Evolutionary conservation across 371 early-diverging fungal genomes (phyloP).

Genomic region (Cokeromyces recurvatus): DNA sequence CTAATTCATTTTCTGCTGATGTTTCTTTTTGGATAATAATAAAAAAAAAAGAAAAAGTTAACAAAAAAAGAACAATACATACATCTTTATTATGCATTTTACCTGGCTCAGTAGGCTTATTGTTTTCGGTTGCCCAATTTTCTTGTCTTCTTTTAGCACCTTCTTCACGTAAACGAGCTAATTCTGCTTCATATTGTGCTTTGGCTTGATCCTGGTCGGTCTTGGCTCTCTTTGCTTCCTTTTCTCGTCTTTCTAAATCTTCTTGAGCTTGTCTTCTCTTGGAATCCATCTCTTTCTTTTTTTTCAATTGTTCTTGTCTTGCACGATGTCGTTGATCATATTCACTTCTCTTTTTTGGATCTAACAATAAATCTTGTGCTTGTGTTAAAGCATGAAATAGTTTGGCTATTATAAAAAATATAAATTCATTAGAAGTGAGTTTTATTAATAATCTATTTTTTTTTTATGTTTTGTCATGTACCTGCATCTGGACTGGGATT

Average conservation of each 20-base stretch:
- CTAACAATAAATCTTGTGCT: slow-evolving; percentile 35
- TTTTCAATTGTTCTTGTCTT: slow-evolving; percentile 37
- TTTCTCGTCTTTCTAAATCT: slow-evolving; percentile 42
- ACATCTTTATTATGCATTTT: too few species aligned
- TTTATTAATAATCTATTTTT: too few species aligned
- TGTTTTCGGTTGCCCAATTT: slow-evolving; percentile 29
- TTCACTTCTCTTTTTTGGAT: slow-evolving; percentile 28
- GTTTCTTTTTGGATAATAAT: slow-evolving; percentile 7
- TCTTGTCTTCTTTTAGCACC: slow-evolving; percentile 39
- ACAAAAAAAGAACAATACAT: too few species aligned
- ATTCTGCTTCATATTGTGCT: slow-evolving; percentile 36
- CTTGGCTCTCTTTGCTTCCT: slow-evolving; percentile 32
- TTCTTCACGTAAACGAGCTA: slow-evolving; percentile 39
- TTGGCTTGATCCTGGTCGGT: slow-evolving; percentile 36
- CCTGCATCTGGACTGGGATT: slow-evolving; percentile 54
- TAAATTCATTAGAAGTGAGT: too few species aligned
- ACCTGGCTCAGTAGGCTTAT: too few species aligned
- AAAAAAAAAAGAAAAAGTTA: too few species aligned
- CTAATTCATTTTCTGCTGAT: slow-evolving; percentile 33
- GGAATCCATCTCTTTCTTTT: slow-evolving; percentile 41
- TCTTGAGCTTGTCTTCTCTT: slow-evolving; percentile 40
- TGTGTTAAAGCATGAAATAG: slow-evolving; percentile 34
- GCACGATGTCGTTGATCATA: slow-evolving; percentile 41
- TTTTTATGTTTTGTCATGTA: too few species aligned
- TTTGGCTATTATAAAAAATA: slow-evolving; percentile 15